Base-by-base conservation (phyloP, 164 flowering plant genomes). In the Umbellularia californica region DNA sequence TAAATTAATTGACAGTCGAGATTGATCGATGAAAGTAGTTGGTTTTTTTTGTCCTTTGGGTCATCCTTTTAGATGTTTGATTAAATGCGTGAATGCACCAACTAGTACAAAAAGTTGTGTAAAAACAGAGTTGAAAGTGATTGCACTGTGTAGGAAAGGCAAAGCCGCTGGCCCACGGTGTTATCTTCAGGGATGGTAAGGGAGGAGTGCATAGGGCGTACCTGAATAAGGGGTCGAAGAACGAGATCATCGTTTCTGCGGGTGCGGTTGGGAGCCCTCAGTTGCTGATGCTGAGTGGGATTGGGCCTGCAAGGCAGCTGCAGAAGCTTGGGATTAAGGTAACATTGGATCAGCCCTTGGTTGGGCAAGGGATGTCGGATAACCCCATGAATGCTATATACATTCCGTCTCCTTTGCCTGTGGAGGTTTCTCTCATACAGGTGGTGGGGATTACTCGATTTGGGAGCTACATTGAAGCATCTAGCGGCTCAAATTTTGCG, bases 241-340 rank as follows among this genome's bases (percentile, higher is more conserved):
- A 81, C 55, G 98, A 94, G 83, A 74, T 94, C n/a, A 84, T 92
- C 2, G 3, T 92, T 3, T 78, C 91, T 6, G 88, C 93, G 2
- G 95, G 97, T 0, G 89, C 95, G 13, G 0, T 94, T 0, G 97
- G 97, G 22, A 94, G 97, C 84, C 95, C 97, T 50, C 98, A 92
- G 64, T 20, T 94, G 60, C 60, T 94, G 74, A 87, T 94, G 76
- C 51, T 74, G 20, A 74, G 71, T 55, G 76, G 76, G 14, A 67
- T 74, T 58, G 76, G 76, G 25, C 76, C 71, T 5, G 22, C 64
- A 2, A 50, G 51, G 2, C 70, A 68, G 9, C 76, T 74, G 9
- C 27, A 12, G 77, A 76, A 84, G 47, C 88, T 81, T 27, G 81
- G 83, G 13, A 85, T 94, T 52, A 27, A 23, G 0, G 85, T 89